Percentiles rank a stretch among this genome's conserved stretches.
Conservation (phyloP, 345 rosid species). For the Diplotaxis tenuifolia region DNA sequence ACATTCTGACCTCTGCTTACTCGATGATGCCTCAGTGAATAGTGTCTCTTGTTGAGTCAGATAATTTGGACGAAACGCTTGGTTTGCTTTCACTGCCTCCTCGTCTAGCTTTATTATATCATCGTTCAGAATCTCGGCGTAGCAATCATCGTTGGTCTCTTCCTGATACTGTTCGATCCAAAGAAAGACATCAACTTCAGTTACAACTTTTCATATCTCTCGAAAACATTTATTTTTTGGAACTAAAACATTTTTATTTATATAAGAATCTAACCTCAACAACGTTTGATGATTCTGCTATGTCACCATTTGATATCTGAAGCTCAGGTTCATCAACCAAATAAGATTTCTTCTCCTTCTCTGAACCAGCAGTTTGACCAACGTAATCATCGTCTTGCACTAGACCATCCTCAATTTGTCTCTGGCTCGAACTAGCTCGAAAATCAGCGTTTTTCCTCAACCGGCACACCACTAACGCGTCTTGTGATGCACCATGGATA, state of each 20-base stretch:
- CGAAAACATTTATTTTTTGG: too few species aligned
- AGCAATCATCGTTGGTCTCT: slow-evolving; percentile 48
- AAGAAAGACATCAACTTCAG: neutral
- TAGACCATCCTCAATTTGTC: slow-evolving; percentile 29
- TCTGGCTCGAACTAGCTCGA: slow-evolving; percentile 36
- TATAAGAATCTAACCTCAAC: slow-evolving; percentile 43
- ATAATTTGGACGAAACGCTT: slow-evolving; percentile 18
- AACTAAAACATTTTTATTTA: too few species aligned
- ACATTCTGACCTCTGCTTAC: slow-evolving; percentile 24
- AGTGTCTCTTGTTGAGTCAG: slow-evolving; percentile 24
- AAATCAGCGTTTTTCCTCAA: slow-evolving; percentile 66
- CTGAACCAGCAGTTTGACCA: slow-evolving; percentile 33
- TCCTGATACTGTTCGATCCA: slow-evolving; percentile 12
- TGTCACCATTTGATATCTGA: slow-evolving; percentile 37
- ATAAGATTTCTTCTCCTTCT: slow-evolving; percentile 39
- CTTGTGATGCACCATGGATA: slow-evolving; percentile 54
- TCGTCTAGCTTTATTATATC: slow-evolving; percentile 77
- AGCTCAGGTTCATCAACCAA: slow-evolving; percentile 52
- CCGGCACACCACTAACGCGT: slow-evolving; percentile 79
- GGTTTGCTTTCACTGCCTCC: slow-evolving; percentile 28
- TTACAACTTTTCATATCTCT: neutral
- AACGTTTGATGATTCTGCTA: slow-evolving; percentile 46
- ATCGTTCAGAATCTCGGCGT: slow-evolving; percentile 73
- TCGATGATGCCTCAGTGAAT: slow-evolving; percentile 17
- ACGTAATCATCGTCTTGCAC: slow-evolving; percentile 32